Conservation (phyloP, 1,284 basidiomycete species). For the Phenoliferia sp. region DNA sequence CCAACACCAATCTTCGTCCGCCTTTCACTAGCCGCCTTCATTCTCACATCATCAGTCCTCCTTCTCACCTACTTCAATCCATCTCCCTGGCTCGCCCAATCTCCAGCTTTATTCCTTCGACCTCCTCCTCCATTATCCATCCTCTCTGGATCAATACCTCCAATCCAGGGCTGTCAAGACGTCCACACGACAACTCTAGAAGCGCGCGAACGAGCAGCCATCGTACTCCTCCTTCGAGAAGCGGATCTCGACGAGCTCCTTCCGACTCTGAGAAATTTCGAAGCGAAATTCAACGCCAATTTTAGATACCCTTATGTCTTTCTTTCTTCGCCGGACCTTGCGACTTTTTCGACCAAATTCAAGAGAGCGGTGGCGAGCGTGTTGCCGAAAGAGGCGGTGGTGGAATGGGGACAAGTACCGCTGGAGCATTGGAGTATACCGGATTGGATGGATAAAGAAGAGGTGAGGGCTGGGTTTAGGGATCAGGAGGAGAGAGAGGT, state of each 20-base stretch:
- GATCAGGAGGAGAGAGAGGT: conserved; percentile 29
- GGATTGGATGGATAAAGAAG: conserved; percentile 19
- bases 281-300: conserved; percentile 29
- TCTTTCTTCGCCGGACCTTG: conserved; percentile 27
- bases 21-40: background rate
- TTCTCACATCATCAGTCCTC: conserved; percentile 4
- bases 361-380: conserved; percentile 6
- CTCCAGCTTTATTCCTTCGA: conserved; percentile 4
- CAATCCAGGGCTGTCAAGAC: conserved; percentile 14
- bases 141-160: background rate
- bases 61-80: conserved; percentile 7
- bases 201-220: conserved; percentile 25
- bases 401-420: conserved; percentile 27
- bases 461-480: conserved; percentile 18
- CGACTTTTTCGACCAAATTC: conserved; percentile 20
- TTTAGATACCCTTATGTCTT: conserved; percentile 37
- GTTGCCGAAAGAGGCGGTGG: conserved; percentile 21
- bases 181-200: conserved; percentile 3
- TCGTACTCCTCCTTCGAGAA: conserved; percentile 30
- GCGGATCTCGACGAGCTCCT: conserved; percentile 28
- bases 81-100: conserved; percentile 12
- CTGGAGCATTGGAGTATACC: conserved; percentile 33
- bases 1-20: background rate
- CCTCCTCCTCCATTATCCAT: background rate
- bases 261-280: conserved; percentile 33